Evolutionary conservation across 2,329 filamentous ascomycete species (phyloP).

Genomic region (Botrytis fabae): DNA sequence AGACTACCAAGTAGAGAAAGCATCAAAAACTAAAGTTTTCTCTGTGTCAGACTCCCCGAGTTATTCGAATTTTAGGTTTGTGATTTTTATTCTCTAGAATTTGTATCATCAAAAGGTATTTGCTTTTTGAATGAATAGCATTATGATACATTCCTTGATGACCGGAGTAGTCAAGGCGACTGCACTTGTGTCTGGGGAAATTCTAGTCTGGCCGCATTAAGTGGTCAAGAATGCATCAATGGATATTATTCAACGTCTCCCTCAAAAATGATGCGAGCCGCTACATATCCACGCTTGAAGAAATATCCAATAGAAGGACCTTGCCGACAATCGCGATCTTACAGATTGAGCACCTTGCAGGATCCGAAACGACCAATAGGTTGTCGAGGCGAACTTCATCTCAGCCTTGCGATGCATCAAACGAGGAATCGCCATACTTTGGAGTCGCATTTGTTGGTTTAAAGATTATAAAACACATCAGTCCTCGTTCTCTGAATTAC

Average conservation of each 20-base stretch:
- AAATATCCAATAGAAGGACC: background rate
- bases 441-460: background rate
- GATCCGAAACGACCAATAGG: background rate
- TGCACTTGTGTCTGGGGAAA: background rate
- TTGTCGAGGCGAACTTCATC: background rate
- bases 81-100: background rate
- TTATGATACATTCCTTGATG: background rate
- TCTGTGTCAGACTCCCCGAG: background rate
- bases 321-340: background rate
- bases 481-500: background rate
- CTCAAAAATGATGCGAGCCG: background rate
- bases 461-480: background rate
- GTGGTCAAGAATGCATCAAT: background rate
- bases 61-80: background rate
- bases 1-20: background rate
- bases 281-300: background rate
- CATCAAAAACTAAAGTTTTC: background rate
- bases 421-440: background rate
- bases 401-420: slow-evolving; percentile 2
- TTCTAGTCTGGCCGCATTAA: background rate
- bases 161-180: background rate
- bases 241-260: background rate
- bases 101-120: background rate
- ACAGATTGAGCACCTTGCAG: background rate
- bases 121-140: background rate